Evolutionary conservation across 148 eudicot species (phyloP), one percentile per base, ranked within the genome.

Genomic region (Amaranthus palmeri): DNA sequence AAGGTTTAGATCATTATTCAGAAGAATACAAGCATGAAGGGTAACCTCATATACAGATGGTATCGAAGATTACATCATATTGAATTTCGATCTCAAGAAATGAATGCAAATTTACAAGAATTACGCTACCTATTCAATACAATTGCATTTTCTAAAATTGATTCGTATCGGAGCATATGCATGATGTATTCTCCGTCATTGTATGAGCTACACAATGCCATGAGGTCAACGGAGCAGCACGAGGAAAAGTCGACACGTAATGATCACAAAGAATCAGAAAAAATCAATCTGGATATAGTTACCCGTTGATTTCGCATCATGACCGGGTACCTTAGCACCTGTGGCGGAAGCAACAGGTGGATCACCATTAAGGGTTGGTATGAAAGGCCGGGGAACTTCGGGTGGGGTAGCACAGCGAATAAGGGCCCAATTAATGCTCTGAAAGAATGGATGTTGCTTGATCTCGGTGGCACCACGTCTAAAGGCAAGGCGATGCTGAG

Each of bases 401-500:
- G 98, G 98, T 11, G 98, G 97, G 50, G 84, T 84, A 13, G 96
- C 84, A 72, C 98, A 93, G 3, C 98, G 88, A 46, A 93, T 86
- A 25, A 93, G 88, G 4, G 98, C 98, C 98, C 98, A 93, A 52
- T 93, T 93, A 52, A 93, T 86, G 17, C 89, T 93, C 85, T 93
- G 95, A 63, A 93, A 93, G 62, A 93, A 93, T 0, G 98, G 97
- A 52, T 93, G 98, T 85, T 93, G 98, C 72, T 93, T 93, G 42
- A 93, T 83, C 68, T 93, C 98, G 4, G 96, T 89, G 36, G 98
- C 98, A 45, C 98, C 98, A 47, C 98, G 92, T 72, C 96, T 86
- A 68, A 91, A 93, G 5, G 92, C 98, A 46, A 93, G 91, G 54
- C 98, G 88, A 51, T 89, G 92, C 68, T 93, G 96, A 10, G 98